Evolutionary conservation across 2,329 filamentous ascomycete species (phyloP).

Genomic region (Metarhizium brunneum): DNA sequence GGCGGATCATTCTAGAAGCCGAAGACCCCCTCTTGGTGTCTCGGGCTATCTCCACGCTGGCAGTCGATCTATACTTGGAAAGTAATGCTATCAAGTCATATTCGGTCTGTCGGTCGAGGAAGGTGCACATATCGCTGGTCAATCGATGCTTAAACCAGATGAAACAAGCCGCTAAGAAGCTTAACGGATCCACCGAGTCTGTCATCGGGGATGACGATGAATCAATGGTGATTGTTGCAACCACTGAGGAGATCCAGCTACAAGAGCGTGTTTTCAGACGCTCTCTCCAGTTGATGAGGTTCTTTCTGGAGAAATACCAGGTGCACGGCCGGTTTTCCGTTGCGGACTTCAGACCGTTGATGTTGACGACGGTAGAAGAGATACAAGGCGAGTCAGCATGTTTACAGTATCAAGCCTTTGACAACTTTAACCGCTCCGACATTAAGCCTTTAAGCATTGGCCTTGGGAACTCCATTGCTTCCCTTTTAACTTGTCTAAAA

Average conservation of each 20-base stretch:
- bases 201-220: slow-evolving; percentile 37
- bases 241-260: slow-evolving; percentile 37
- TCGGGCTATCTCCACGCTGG: slow-evolving; percentile 60
- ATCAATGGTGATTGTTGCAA: slow-evolving; percentile 40
- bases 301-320: slow-evolving; percentile 58
- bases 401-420: slow-evolving; percentile 67
- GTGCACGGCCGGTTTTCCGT: slow-evolving; percentile 49
- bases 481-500: slow-evolving; percentile 57
- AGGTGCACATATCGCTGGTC: slow-evolving; percentile 61
- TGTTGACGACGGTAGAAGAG: slow-evolving; percentile 40
- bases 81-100: slow-evolving; percentile 41
- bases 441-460: slow-evolving; percentile 58
- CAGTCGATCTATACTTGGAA: slow-evolving; percentile 60
- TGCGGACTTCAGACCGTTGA: slow-evolving; percentile 45
- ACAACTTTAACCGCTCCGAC: slow-evolving; percentile 48
- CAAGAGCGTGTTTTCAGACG: slow-evolving; percentile 55
- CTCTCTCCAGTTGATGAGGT: slow-evolving; percentile 57
- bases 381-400: slow-evolving; percentile 55
- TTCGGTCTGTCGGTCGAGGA: slow-evolving; percentile 39
- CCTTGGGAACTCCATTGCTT: slow-evolving; percentile 58
- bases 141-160: slow-evolving; percentile 65
- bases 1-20: slow-evolving; percentile 69
- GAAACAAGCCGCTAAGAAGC: slow-evolving; percentile 45
- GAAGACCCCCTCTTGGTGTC: slow-evolving; percentile 56
- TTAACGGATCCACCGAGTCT: slow-evolving; percentile 40